Conservation (phyloP, 1,139 yeast species). For the Sugiyamaella pinicola region DNA sequence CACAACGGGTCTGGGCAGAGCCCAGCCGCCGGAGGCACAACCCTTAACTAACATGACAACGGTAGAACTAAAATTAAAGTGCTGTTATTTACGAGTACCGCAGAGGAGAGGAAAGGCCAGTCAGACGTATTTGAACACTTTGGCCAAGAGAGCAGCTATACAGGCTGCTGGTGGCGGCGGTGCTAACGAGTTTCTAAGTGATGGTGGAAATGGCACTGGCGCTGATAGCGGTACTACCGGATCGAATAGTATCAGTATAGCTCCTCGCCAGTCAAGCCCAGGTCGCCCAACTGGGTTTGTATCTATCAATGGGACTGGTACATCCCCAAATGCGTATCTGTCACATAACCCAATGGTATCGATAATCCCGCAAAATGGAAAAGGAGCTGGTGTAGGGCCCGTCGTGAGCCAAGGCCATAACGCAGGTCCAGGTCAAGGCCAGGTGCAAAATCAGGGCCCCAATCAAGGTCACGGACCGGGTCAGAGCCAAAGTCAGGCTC, state of each 20-base stretch:
- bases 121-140: constrained; percentile 33
- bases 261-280: not conserved
- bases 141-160: constrained; percentile 25
- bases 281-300: constrained; percentile 9
- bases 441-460: not conserved
- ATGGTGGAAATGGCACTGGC: constrained; percentile 3
- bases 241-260: not conserved
- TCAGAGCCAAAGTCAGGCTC: constrained; percentile 1
- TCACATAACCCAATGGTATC: constrained; percentile 13
- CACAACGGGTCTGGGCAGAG: constrained; percentile 15
- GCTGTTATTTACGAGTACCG: constrained; percentile 45
- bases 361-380: constrained; percentile 1
- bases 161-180: constrained; percentile 17
- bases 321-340: constrained; percentile 11
- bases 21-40: no score
- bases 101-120: constrained; percentile 47
- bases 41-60: no score
- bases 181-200: constrained; percentile 7
- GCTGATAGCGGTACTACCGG: not conserved
- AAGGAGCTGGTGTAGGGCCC: not conserved
- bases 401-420: not conserved
- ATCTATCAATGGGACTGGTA: constrained; percentile 10
- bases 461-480: not conserved
- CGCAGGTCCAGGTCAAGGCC: not conserved
- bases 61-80: constrained; percentile 36